Base-by-base conservation (phyloP, 2,329 filamentous ascomycete species). In the Fusarium papillatum region DNA sequence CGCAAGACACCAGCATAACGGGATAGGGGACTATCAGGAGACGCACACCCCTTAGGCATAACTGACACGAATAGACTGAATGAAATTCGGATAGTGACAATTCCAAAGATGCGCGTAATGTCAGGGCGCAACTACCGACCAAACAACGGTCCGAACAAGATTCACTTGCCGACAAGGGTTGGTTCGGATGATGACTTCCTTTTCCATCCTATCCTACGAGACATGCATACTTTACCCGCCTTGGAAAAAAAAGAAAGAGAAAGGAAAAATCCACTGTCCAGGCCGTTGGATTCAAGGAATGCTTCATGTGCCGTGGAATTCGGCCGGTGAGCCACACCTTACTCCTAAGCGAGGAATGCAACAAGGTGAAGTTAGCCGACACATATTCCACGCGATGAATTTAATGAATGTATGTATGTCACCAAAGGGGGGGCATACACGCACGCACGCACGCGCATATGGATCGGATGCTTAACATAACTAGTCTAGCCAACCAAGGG, bases 281-380 rank as follows among this genome's bases (percentile, higher is more conserved):
- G 73, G 73, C 39, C 55, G 34, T 57, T 46, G 73, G 73, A 41
- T 50, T 59, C 7, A 14, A 66, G 70, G 73, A 76, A 76, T 76
- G 73, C 24, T 50, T 50, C n/a, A 68, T 60, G 22, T 60, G 41
- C 38, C 29, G 36, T 59, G 65, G 46, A 62, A 71, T 62, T 50
- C 48, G 55, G 36, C 50, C 43, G 31, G 22, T 9, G 36, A 46
- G 69, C 73, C 55, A 71, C 73, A 71, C 50, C 60, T 71, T 66
- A 60, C 43, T 26, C 53, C 72, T 50, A 26, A 16, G 29, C 48
- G 17, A 74, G 73, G 73, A 76, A 76, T 76, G 73, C 19, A 31
- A 31, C 26, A 53, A 17, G 16, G 43, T 24, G 22, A 48, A 14
- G 22, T 41, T 43, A 17, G 17, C 46, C 29, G 24, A 72, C 36